Conservation (phyloP, 352 stramenopile species). For the Globisporangium okanoganense region DNA sequence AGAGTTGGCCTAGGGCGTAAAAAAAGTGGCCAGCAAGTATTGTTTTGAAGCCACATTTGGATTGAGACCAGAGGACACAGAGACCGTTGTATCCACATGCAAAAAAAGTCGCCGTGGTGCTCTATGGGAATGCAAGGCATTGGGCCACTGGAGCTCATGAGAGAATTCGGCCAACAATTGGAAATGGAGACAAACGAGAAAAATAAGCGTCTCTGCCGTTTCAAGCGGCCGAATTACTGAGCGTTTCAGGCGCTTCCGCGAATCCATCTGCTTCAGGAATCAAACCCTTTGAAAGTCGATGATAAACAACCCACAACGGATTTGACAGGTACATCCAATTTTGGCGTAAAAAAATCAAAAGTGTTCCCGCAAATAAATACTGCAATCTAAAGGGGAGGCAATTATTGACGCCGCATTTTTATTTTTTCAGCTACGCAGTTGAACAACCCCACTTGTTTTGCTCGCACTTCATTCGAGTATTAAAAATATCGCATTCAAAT, state of each 20-base stretch:
- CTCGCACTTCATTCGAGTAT: too few relatives aligned
- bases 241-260: background rate
- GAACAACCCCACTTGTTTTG: too few relatives aligned
- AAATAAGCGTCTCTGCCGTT: background rate
- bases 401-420: too few relatives aligned
- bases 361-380: background rate
- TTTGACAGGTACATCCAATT: background rate
- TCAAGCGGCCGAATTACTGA: background rate
- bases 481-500: too few relatives aligned
- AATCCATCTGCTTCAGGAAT: background rate
- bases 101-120: background rate
- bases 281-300: background rate
- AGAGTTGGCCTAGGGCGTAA: too few relatives aligned
- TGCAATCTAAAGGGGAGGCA: too few relatives aligned
- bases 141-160: background rate
- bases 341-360: background rate
- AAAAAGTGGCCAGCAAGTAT: background rate
- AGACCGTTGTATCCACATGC: too few relatives aligned
- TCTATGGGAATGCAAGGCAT: background rate
- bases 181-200: background rate
- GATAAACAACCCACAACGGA: background rate
- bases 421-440: too few relatives aligned
- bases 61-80: too few relatives aligned
- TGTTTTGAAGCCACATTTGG: constrained; percentile 3
- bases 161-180: background rate